Base-by-base conservation (phyloP, 495 filamentous ascomycete species). In the Hyaloscypha hepaticicola region DNA sequence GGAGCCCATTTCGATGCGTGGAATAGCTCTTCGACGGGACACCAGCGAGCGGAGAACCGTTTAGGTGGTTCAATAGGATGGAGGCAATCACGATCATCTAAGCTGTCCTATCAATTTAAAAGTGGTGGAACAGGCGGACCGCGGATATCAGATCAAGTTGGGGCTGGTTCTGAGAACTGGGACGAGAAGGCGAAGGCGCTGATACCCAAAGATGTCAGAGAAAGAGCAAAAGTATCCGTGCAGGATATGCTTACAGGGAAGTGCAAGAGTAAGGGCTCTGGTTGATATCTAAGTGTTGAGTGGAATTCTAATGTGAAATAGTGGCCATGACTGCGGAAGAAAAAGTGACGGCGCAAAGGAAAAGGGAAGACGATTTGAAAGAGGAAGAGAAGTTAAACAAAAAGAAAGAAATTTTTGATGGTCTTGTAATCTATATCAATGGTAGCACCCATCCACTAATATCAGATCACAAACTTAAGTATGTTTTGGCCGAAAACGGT, bases 401-500 rank as follows among this genome's bases (percentile, higher is more conserved):
- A 21, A 34, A 60, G 24, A 67, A 74, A 60, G 68, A 70, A 26
- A 82, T 96, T 61, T 91, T 97, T 73, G 70, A 81, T 55, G 82
- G 83, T 21, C 77, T 90, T 27, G 83, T 81, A 25, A 82, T 98
- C 73, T 95, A 95, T 77, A 83, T 98, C 77, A 96, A 96, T 76
- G 94, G 93, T 59, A 90, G 89, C 58, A 97, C 92, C 1, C 78
- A 87, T 58, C 91, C 94, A 6, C 70, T 83, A 16, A 83, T 99
- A 52, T 93, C 90, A 0, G 93, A 99, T 77, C 90, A 96, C 73
- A 87, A 84, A 70, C 83, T 98, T 53, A 96, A 95, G 76, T 86
- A 85, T 41, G 78, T 96, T 29, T 80, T 98, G 24, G 84, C 82
- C 11, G 76, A 84, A 59, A 81, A 95, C 70, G 95, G 95, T 26